Evolutionary conservation across 2,329 filamentous ascomycete genomes (phyloP).

Genomic region (Beauveria rudraprayagi): DNA sequence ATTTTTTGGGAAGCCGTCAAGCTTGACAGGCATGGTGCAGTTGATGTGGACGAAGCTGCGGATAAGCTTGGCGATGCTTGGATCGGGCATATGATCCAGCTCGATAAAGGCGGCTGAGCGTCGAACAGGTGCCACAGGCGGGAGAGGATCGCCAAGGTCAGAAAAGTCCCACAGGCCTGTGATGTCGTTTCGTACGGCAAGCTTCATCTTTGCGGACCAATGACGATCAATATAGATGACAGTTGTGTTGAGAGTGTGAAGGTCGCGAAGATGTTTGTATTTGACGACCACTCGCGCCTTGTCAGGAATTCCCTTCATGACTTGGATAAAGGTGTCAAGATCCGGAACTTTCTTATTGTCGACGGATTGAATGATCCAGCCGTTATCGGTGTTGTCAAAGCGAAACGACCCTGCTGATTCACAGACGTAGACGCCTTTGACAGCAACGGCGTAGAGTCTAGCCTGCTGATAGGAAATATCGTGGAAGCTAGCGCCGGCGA

Average conservation of each 20-base stretch:
- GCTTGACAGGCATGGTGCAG: constrained; percentile 88
- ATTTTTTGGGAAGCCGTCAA: constrained; percentile 95
- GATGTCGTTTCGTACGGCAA: constrained; percentile 82
- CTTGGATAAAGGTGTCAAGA: constrained; percentile 79
- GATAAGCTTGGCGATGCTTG: constrained; percentile 86
- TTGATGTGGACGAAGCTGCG: constrained; percentile 91
- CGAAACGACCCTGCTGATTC: constrained; percentile 93
- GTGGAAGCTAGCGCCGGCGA: constrained; percentile 91
- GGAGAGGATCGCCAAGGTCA: constrained; percentile 73
- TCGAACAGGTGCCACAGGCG: constrained; percentile 62
- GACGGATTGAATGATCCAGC: constrained; percentile 88
- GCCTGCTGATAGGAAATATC: constrained; percentile 95
- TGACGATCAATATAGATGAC: constrained; percentile 91
- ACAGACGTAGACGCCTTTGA: constrained; percentile 85
- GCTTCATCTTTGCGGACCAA: constrained; percentile 91
- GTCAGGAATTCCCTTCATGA: constrained; percentile 81
- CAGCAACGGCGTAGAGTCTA: constrained; percentile 86
- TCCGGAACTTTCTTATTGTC: constrained; percentile 88
- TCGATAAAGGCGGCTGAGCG: constrained; percentile 85
- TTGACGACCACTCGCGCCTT: constrained; percentile 81
- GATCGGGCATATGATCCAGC: constrained; percentile 78
- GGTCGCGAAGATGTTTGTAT: constrained; percentile 89
- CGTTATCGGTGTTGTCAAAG: constrained; percentile 82
- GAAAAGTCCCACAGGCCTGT: constrained; percentile 93
- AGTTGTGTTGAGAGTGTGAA: constrained; percentile 89